Base-by-base conservation (phyloP, 306 rosid species). In the Dalbergia oliveri region DNA sequence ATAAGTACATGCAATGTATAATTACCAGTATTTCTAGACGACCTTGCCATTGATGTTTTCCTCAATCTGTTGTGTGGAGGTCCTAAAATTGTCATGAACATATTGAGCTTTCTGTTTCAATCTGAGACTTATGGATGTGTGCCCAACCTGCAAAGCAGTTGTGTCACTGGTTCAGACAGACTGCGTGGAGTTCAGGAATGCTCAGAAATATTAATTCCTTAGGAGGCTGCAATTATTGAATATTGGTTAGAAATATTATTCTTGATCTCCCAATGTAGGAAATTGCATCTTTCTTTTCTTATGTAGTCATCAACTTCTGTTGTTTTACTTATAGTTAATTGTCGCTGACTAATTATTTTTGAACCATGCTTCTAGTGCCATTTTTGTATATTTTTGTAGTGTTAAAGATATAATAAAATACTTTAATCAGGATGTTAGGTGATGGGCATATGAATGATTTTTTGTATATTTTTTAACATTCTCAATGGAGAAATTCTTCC, bases 31-130 rank as follows among this genome's bases (percentile, higher is more conserved):
- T 26, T 26, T 26, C 31, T 26, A 26, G 63, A 54, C 34, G 9
- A 53, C 23, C 57, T 61, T 51, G 45, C 76, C 45, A 12, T 71
- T 31, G 67, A 76, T 61, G 16, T 76, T 64, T 37, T 57, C 65
- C 23, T 74, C 57, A 47, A 35, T 75, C 71, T 62, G 47, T 54
- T 63, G 11, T n/a, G n/a, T n/a, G n/a, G 72, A 64, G 66, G 58
- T 39, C 67, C 66, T 67, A 51, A 54, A 53, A 65, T 66, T 64
- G n/a, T n/a, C 15, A 23, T 43, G 9, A 79, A 59, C 31, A 62
- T 61, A 18, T 78, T 68, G 9, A 31, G 18, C 70, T 69, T 23
- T 11, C 21, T 56, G 39, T 58, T 43, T 69, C 54, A 45, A 79
- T 16, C 33, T 78, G 39, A 68, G 69, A 58, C 34, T n/a, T 23